Evolutionary conservation across 331 rosid genomes (phyloP).

Genomic region (Malus hybrid): DNA sequence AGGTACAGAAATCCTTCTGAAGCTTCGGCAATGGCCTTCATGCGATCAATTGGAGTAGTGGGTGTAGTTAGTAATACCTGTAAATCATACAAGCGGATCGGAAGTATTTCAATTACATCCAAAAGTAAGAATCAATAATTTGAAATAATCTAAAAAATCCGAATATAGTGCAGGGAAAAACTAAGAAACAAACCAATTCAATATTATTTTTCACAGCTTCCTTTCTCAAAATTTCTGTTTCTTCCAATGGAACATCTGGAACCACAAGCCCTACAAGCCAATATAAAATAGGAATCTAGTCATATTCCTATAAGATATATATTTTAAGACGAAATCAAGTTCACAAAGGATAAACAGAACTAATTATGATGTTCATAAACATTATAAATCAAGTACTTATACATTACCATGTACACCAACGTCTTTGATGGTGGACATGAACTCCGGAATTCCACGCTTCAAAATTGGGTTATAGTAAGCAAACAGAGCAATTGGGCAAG

Average conservation of each 20-base stretch:
- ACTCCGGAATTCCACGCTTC: conserved; percentile 66
- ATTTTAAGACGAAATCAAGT: neutral
- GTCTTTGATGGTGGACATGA: conserved; percentile 64
- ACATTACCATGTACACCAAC: conserved; percentile 69
- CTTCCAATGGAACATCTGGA: conserved; percentile 94
- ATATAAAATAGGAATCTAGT: neutral
- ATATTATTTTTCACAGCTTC: conserved; percentile 69
- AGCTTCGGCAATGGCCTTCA: conserved; percentile 85
- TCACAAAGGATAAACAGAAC: neutral
- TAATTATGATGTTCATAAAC: neutral
- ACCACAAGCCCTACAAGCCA: conserved; percentile 72
- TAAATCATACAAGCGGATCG: neutral
- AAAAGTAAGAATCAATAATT: neutral
- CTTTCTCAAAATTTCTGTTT: conserved; percentile 51
- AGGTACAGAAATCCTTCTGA: conserved; percentile 85
- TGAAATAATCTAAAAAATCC: neutral
- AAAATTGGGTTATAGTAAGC: conserved; percentile 87
- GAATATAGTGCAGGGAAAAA: conserved; percentile 2
- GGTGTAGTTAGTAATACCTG: conserved; percentile 94
- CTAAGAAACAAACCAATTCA: conserved; percentile 60
- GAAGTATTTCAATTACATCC: conserved; percentile 8
- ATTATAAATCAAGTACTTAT: neutral
- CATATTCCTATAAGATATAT: neutral
- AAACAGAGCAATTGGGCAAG: conserved; percentile 83
- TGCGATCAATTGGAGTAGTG: conserved; percentile 74